Conservation (phyloP, 1,284 basidiomycete genomes). For the Puccinia brachypodii region DNA sequence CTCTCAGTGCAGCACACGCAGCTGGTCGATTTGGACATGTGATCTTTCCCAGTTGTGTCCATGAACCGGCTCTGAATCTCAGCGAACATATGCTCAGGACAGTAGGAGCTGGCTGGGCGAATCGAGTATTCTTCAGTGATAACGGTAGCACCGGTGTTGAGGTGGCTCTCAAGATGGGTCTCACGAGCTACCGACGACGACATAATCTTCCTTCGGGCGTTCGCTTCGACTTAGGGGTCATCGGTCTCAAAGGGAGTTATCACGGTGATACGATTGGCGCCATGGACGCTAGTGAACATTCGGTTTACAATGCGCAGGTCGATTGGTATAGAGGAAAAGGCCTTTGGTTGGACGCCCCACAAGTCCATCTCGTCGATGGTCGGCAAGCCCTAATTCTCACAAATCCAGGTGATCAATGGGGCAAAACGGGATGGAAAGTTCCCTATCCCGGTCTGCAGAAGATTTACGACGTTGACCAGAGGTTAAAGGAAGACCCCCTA, state of each 20-base stretch:
- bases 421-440: slow-evolving; percentile 12
- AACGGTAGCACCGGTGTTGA: slow-evolving; percentile 96
- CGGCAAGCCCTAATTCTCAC: slow-evolving; percentile 67
- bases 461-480: slow-evolving; percentile 71
- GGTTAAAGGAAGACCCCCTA: slow-evolving; percentile 65
- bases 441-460: slow-evolving; percentile 62
- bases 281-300: slow-evolving; percentile 88
- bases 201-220: slow-evolving; percentile 58
- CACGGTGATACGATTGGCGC: slow-evolving; percentile 97
- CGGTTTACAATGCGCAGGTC: slow-evolving; percentile 77
- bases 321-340: slow-evolving; percentile 95
- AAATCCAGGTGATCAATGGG: slow-evolving; percentile 59
- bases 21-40: slow-evolving; percentile 95
- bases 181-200: slow-evolving; percentile 69
- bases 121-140: slow-evolving; percentile 87
- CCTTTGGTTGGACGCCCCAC: slow-evolving; percentile 88
- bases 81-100: slow-evolving; percentile 69
- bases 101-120: slow-evolving; percentile 77
- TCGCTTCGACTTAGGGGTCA: slow-evolving; percentile 70
- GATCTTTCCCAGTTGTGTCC: slow-evolving; percentile 85
- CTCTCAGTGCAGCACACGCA: slow-evolving; percentile 81
- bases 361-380: slow-evolving; percentile 66
- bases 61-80: slow-evolving; percentile 78
- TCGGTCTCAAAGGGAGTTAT: slow-evolving; percentile 90
- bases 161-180: slow-evolving; percentile 92